Base-by-base conservation (phyloP, 1,139 yeast species). In the Taphrina sp. region DNA sequence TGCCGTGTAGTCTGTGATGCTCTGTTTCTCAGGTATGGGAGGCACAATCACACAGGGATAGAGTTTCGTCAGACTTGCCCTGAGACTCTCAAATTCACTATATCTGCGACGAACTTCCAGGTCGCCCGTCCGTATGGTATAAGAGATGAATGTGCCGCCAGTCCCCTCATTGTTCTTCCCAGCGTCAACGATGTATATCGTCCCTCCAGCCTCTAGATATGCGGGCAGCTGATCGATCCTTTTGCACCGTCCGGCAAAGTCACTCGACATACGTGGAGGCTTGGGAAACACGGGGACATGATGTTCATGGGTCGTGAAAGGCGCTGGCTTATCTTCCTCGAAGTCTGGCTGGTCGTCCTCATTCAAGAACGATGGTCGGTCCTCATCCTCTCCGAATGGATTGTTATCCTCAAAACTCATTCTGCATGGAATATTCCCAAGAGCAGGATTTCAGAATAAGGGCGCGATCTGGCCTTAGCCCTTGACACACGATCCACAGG, bases 21-120 rank as follows among this genome's bases (percentile, higher is more conserved):
- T 74, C 66, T 92, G 95, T 69, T 92, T 92, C 61, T 90, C 96
- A 0, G 98, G 98, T 34, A 94, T 88, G 0, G 97, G 96, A 1
- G 98, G 98, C 3, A 92, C 79, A 3, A 92, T 76, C 12, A 82
- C 70, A 44, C 94, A 81, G 1, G 98, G 97, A 66, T 86, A 89
- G 33, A 87, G 72, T 65, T 81, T 81, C 4, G 82, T 74, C 23
- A 92, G 74, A 2, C 83, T 78, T 35, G 77, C 82, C 57, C 96
- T 73, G 38, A 92, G 75, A 57, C 86, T 80, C 64, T 88, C 97
- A 68, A 92, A 92, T 67, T 92, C 98, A 49, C 95, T 85, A 69
- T 92, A 92, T 39, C 98, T 74, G 63, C 98, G 75, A 57, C 90
- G 75, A 1, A 90, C 90, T 57, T 62, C 64, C 12, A 49, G 31